A percentile compares a stretch with the other conserved stretches of the same genome.
Evolutionary conservation across 345 rosid genomes (phyloP).

Genomic region (Gossypium australe): DNA sequence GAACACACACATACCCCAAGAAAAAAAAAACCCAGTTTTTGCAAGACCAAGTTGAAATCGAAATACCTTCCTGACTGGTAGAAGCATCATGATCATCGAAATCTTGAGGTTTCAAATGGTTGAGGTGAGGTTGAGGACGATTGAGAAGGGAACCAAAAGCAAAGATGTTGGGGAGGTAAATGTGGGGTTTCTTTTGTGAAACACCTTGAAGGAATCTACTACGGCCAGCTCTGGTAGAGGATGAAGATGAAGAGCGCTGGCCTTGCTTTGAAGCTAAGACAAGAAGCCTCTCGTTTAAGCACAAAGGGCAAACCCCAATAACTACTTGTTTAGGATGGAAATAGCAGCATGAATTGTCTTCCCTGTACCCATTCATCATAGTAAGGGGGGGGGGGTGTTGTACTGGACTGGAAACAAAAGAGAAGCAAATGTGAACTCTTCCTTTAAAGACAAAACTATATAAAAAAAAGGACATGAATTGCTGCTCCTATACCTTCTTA

Average conservation of each 20-base stretch:
- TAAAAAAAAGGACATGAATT: neutral
- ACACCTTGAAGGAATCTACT: slow-evolving; percentile 9
- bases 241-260: slow-evolving; percentile 31
- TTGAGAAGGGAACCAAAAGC: slow-evolving; percentile 64
- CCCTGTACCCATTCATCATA: slow-evolving; percentile 54
- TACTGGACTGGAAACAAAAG: neutral
- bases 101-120: slow-evolving; percentile 46
- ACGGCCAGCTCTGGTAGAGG: slow-evolving; percentile 15
- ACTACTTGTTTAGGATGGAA: slow-evolving; percentile 65
- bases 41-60: neutral
- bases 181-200: slow-evolving; percentile 30
- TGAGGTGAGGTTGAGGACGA: slow-evolving; percentile 67
- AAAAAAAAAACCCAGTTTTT: neutral
- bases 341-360: slow-evolving; percentile 54
- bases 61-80: slow-evolving; percentile 76
- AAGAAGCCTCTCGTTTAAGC: slow-evolving; percentile 83
- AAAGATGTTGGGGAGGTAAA: slow-evolving; percentile 64
- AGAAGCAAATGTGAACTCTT: slow-evolving; percentile 2
- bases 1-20: neutral
- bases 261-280: slow-evolving; percentile 68
- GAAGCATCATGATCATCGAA: slow-evolving; percentile 41
- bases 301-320: slow-evolving; percentile 74
- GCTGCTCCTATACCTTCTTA: slow-evolving; percentile 6
- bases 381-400: neutral
- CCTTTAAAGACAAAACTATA: neutral